Percentiles rank a stretch among this genome's conserved stretches.
These are phyloP conservation scores for Moricandia arvensis DNA, from an alignment of 345 rosid species.

Conservation along the genomic window DNA sequence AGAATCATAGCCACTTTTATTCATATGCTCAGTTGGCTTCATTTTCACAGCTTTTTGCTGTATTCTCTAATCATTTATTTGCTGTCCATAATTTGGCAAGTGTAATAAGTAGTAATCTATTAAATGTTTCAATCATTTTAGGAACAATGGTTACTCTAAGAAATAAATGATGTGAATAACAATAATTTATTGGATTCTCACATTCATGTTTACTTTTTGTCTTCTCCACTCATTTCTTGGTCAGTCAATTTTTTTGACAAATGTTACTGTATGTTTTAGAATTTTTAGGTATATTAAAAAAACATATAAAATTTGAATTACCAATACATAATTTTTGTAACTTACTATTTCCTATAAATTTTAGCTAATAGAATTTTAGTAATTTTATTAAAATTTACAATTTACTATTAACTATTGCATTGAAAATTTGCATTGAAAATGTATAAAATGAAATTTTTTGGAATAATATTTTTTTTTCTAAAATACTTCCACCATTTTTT, in stretches of 20 bases:
- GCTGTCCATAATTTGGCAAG: not conserved
- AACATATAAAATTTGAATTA: no score
- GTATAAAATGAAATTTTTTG: no score
- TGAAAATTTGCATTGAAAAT: no score
- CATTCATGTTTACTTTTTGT: not conserved
- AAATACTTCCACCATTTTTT: no score
- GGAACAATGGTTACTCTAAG: not conserved
- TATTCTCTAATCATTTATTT: not conserved
- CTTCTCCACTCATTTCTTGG: not conserved
- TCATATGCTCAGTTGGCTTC: not conserved
- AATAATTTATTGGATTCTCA: not conserved
- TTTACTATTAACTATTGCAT: no score
- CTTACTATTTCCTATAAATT: no score
- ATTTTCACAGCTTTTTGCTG: not conserved
- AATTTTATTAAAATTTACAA: no score
- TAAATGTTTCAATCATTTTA: not conserved
- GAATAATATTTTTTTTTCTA: no score
- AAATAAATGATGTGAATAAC: not conserved
- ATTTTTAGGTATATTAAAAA: no score
- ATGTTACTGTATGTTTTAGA: no score
- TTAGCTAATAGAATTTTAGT: no score
- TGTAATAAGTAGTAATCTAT: not conserved
- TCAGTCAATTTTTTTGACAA: not conserved
- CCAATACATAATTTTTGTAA: no score
- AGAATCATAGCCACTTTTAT: not conserved